Evolutionary conservation across 2,329 filamentous ascomycete species (phyloP).

Genomic region (Fusarium succisae): DNA sequence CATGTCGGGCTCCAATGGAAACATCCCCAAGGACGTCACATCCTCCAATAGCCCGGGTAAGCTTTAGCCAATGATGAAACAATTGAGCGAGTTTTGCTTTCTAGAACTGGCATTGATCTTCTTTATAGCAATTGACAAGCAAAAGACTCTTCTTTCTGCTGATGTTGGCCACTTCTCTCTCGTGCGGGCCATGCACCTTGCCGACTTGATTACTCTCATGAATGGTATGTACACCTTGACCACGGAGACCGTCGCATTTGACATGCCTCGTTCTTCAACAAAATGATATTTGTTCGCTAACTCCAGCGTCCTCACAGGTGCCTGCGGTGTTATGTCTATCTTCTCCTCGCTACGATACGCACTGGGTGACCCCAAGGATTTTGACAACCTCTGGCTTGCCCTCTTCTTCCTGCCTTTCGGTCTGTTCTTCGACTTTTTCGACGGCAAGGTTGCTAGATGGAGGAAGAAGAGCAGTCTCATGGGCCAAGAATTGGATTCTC

Average conservation of each 20-base stretch:
- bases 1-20: constrained; percentile 45
- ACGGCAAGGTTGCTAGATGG: constrained; percentile 96
- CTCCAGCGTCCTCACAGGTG: constrained; percentile 57
- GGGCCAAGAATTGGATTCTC: constrained; percentile 96
- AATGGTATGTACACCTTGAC: constrained; percentile 64
- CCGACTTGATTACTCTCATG: constrained; percentile 84
- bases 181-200: constrained; percentile 76
- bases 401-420: constrained; percentile 90
- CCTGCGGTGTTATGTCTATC: constrained; percentile 93
- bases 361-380: constrained; percentile 72
- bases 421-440: constrained; percentile 97
- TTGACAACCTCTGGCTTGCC: constrained; percentile 80
- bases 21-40: constrained; percentile 42
- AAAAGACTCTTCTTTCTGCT: constrained; percentile 75
- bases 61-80: constrained; percentile 15
- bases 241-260: background rate
- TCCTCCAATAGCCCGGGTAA: constrained; percentile 49
- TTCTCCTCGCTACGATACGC: constrained; percentile 96
- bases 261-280: background rate
- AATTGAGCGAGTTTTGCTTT: background rate
- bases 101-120: constrained; percentile 1
- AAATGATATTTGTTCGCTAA: background rate
- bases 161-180: constrained; percentile 79
- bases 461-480: constrained; percentile 96
- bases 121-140: constrained; percentile 72